phyloP scores from a whole-genome alignment of 345 rosid species.

The Gossypium australe region DNA sequence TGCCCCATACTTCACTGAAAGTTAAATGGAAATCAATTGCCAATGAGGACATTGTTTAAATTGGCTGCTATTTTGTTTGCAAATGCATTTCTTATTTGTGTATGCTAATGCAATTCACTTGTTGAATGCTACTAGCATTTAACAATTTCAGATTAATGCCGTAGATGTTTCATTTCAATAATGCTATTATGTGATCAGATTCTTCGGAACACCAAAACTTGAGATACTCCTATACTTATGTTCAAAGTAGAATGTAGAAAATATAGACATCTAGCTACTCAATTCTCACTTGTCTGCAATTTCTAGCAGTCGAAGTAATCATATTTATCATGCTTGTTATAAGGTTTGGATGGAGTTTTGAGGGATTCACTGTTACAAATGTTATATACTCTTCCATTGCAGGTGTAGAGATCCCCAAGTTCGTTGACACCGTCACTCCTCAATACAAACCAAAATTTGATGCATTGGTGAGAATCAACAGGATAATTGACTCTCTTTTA shows the following conservation, averaged over 20 bases:
- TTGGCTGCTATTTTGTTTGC: no score
- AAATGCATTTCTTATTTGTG: neutral
- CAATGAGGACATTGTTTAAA: no score
- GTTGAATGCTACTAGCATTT: neutral
- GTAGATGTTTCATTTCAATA: neutral
- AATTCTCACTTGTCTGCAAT: neutral
- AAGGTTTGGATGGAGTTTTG: neutral
- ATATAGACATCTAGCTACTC: neutral
- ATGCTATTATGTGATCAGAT: neutral
- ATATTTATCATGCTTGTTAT: neutral
- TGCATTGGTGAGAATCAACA: conserved; percentile 54
- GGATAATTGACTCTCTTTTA: conserved; percentile 7
- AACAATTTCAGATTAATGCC: neutral
- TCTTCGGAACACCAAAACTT: neutral
- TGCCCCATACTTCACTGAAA: no score
- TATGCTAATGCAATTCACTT: neutral
- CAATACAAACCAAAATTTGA: conserved; percentile 93
- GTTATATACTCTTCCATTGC: conserved; percentile 18
- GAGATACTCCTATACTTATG: neutral
- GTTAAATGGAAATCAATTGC: no score
- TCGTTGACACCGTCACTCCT: conserved; percentile 80
- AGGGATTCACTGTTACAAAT: neutral
- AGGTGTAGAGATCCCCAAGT: conserved; percentile 88
- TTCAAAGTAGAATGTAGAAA: neutral
- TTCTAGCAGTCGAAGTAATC: neutral